Evolutionary conservation across 2,329 filamentous ascomycete genomes (phyloP), one percentile per base, ranked within the genome.

Genomic region (Nemania sp.): DNA sequence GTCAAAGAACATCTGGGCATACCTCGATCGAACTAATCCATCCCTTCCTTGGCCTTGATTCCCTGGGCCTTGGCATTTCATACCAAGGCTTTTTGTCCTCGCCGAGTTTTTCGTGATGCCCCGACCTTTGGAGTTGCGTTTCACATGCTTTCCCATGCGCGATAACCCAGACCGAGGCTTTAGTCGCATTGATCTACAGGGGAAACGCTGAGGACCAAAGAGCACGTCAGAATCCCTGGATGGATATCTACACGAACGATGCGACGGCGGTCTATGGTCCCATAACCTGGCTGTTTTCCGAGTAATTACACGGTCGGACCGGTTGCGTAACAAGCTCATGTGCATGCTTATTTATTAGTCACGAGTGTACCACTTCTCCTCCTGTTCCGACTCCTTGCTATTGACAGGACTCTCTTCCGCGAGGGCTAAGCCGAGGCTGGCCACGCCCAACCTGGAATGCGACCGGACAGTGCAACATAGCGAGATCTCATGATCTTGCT

Each of bases 401-500:
- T 59, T 39, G 54, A 57, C 51, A 20, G 55, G 34, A 60, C 53
- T 56, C 54, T 46, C 47, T 46, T 49, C 21, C 35, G 34, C 51
- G 29, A 62, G 49, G 52, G 21, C 48, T 48, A 39, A 49, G 43
- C 61, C 53, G 58, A 53, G 45, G 51, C 42, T 45, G 57, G 52
- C 40, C 48, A 40, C 57, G 54, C 62, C 63, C 50, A 53, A 40
- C 57, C 57, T 57, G 56, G 55, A 53, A 59, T 53, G 54, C 50
- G 63, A 64, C 59, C 45, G 58, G 50, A 57, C 55, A 53, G 63
- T 68, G 64, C 57, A 63, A 67, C 65, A 49, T 60, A 54, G 48
- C 42, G 52, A 52, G 64, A 65, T 62, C 68, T 60, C 68, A 67
- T 71, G 68, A 69, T 68, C 62, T 64, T 55, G 48, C 49, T 58